A percentile compares a stretch with the other conserved stretches of the same genome.
Conservation (phyloP, 306 rosid genomes). For the Vigna radiata region DNA sequence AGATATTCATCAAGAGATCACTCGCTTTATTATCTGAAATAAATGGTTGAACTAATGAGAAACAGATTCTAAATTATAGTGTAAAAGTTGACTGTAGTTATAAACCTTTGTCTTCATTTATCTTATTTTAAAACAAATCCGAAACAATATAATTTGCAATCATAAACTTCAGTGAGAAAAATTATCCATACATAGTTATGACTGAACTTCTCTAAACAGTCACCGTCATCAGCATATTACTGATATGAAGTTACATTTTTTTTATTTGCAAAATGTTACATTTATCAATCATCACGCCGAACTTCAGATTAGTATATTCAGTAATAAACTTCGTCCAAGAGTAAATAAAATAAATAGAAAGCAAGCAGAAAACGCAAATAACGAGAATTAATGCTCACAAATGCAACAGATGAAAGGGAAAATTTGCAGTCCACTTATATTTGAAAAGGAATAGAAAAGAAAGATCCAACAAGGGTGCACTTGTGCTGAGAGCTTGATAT, state of each 20-base stretch:
- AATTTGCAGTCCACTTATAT: not conserved
- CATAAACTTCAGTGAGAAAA: not conserved
- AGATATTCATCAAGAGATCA: too few relatives aligned
- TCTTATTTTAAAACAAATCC: not conserved
- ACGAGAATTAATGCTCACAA: not conserved
- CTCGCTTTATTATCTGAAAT: not conserved
- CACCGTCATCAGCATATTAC: not conserved
- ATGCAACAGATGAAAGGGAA: slow-evolving; percentile 5
- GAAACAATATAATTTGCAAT: not conserved
- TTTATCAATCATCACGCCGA: not conserved
- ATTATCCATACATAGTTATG: too few relatives aligned
- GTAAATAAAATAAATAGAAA: not conserved
- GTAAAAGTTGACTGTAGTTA: not conserved
- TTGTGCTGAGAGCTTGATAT: slow-evolving; percentile 7
- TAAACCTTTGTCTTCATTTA: not conserved
- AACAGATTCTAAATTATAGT: not conserved
- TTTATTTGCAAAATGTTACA: not conserved
- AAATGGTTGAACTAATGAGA: not conserved
- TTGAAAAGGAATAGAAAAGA: not conserved
- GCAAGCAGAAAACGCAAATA: not conserved
- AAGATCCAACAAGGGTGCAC: not conserved
- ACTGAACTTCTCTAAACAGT: not conserved
- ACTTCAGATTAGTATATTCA: not conserved
- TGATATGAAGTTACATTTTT: not conserved
- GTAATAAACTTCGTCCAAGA: not conserved